Evolutionary conservation across 108 stramenopile species (phyloP).

Genomic region (Schizochytrium sp.): DNA sequence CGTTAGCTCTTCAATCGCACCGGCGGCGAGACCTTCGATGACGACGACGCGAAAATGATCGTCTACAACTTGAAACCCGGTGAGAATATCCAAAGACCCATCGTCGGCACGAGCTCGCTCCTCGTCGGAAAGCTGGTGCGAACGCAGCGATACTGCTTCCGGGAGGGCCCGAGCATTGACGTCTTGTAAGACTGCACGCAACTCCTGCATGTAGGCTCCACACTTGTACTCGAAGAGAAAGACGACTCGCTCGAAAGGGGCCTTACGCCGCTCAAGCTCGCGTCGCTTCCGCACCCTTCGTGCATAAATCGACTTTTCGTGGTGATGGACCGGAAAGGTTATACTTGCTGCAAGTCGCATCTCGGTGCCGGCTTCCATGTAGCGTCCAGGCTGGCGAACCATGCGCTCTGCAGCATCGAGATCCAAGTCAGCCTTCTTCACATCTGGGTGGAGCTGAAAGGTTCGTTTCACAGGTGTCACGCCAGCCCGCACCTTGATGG

Average conservation of each 20-base stretch:
- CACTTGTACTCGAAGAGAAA: not conserved
- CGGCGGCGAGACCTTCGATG: not conserved
- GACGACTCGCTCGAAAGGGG: not conserved
- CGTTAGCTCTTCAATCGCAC: not conserved
- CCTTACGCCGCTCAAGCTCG: not conserved
- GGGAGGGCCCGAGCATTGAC: not conserved
- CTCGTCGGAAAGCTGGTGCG: not conserved
- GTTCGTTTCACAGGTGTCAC: not conserved
- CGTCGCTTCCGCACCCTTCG: not conserved
- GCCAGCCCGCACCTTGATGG: not conserved
- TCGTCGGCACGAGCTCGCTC: not conserved
- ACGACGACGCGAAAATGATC: slow-evolving; percentile 5
- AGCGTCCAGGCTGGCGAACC: slow-evolving; percentile 1
- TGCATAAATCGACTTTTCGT: not conserved
- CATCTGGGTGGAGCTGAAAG: not conserved
- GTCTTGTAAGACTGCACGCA: not conserved
- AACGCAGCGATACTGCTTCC: not conserved
- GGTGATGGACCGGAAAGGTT: not conserved
- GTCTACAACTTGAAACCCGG: not conserved
- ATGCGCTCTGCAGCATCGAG: not conserved
- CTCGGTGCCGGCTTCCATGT: not conserved
- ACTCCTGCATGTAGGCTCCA: not conserved
- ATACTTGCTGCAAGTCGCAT: not conserved
- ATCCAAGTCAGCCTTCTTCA: not conserved
- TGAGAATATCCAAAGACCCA: not conserved